Percentiles rank a stretch among this genome's conserved stretches.
Conservation (phyloP, 805 yeast species). For the Wickerhamomyces xylosicus region DNA sequence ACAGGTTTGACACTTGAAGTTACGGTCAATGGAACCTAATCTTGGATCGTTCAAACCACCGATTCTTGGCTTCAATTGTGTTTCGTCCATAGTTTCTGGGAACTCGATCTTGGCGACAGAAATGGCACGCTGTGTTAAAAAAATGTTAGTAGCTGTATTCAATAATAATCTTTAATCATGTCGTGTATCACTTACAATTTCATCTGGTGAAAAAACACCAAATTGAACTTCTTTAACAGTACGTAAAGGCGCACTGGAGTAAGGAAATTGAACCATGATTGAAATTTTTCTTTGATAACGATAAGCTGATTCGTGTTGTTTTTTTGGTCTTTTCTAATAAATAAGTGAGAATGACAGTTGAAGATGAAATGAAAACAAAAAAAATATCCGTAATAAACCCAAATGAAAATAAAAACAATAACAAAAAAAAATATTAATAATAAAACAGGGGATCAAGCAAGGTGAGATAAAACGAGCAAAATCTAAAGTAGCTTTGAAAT, state of each 20-base stretch:
- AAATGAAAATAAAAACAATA: no score
- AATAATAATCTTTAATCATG: not conserved
- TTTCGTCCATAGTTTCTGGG: conserved; percentile 99
- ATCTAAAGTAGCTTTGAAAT: not conserved
- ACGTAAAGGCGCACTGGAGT: conserved; percentile 97
- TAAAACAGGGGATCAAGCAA: not conserved
- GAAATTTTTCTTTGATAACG: conserved; percentile 1
- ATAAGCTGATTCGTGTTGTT: no score
- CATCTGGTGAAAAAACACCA: conserved; percentile 97
- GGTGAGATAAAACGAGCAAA: no score
- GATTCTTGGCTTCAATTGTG: conserved; percentile 87
- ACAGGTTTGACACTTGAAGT: conserved; percentile 97
- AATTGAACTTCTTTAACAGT: conserved; percentile 97
- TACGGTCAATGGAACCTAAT: conserved; percentile 93
- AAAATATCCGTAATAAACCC: no score
- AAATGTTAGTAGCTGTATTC: conserved; percentile 9
- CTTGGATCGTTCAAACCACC: conserved; percentile 98
- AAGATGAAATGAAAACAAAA: not conserved
- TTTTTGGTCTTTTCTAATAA: conserved; percentile 2
- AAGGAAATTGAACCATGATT: conserved; percentile 55
- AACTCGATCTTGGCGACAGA: conserved; percentile 96
- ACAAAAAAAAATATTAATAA: no score
- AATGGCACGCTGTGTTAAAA: conserved; percentile 57
- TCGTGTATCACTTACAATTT: conserved; percentile 37
- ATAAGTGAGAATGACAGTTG: not conserved